phyloP scores from a whole-genome alignment of 1,284 basidiomycete genomes.

The Retiboletus flavoniger region DNA sequence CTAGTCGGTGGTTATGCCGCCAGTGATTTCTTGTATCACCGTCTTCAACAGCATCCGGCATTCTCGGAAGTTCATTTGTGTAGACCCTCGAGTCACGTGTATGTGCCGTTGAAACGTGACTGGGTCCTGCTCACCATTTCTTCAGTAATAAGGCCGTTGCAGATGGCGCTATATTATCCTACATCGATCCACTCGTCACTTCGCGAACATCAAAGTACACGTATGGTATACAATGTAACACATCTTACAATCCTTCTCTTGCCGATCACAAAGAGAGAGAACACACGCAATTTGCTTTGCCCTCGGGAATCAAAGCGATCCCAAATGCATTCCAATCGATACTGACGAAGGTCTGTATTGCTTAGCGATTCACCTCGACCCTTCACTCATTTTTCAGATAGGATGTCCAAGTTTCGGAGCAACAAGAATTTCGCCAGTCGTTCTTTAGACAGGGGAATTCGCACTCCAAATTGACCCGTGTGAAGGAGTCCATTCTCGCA shows the following conservation, averaged over 20 bases:
- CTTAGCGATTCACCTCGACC: too few relatives aligned
- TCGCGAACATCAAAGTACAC: slow-evolving; percentile 43
- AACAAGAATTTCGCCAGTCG: slow-evolving; percentile 28
- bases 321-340: slow-evolving; percentile 31
- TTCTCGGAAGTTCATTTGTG: slow-evolving; percentile 31
- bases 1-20: slow-evolving; percentile 50
- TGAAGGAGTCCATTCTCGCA: slow-evolving; percentile 11
- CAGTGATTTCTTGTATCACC: slow-evolving; percentile 46
- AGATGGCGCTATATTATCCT: slow-evolving; percentile 52
- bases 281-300: background rate
- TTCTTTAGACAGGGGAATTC: background rate
- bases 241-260: slow-evolving; percentile 29
- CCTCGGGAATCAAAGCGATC: slow-evolving; percentile 22
- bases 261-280: slow-evolving; percentile 36
- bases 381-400: slow-evolving; percentile 3
- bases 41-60: slow-evolving; percentile 35
- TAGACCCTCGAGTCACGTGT: slow-evolving; percentile 41
- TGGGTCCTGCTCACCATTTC: background rate
- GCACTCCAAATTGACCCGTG: background rate
- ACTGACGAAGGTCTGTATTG: slow-evolving; percentile 28
- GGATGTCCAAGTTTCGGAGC: slow-evolving; percentile 34
- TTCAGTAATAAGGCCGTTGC: slow-evolving; percentile 57
- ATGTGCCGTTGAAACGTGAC: slow-evolving; percentile 15
- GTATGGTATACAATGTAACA: slow-evolving; percentile 38
- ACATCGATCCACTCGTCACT: slow-evolving; percentile 48